Conservation (phyloP, 2,329 filamentous ascomycete genomes). For the Dactylonectria macrodidyma region DNA sequence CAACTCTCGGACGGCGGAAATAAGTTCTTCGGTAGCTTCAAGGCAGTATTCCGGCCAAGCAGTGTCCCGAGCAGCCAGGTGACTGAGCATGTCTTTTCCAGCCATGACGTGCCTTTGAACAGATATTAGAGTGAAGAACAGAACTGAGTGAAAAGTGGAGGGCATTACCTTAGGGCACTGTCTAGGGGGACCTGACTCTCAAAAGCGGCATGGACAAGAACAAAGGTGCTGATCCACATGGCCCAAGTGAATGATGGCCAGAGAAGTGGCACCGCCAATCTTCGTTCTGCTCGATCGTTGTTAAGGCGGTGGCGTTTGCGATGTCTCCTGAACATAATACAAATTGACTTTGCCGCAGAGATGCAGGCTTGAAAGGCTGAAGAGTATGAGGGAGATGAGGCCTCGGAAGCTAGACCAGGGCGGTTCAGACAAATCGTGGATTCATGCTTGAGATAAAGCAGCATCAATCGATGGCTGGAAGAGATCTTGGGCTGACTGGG, state of each 20-base stretch:
- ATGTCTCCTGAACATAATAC: conserved; percentile 56
- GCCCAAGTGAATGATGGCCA: conserved; percentile 69
- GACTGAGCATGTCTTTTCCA: conserved; percentile 47
- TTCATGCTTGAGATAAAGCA: conserved; percentile 64
- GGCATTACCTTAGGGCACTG: conserved; percentile 56
- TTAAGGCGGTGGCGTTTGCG: conserved; percentile 34
- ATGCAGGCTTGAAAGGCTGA: conserved; percentile 67
- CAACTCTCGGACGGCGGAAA: conserved; percentile 47
- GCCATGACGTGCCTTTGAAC: conserved; percentile 47
- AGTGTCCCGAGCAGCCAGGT: conserved; percentile 50
- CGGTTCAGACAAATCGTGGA: conserved; percentile 66
- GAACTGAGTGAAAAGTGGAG: fast-evolving
- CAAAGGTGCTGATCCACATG: conserved; percentile 67
- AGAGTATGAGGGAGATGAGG: conserved; percentile 59
- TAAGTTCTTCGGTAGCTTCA: conserved; percentile 51
- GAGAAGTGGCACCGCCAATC: conserved; percentile 52
- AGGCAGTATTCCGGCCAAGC: conserved; percentile 54
- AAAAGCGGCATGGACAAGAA: conserved; percentile 65
- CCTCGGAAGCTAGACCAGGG: conserved; percentile 63
- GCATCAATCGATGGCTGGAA: conserved; percentile 57
- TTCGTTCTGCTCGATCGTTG: conserved; percentile 18
- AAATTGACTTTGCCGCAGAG: conserved; percentile 63
- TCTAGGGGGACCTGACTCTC: conserved; percentile 58
- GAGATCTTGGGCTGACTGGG: conserved; percentile 38
- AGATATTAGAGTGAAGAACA: not conserved